Base-by-base conservation (phyloP, 2,329 filamentous ascomycete genomes). In the Nemania sp. region DNA sequence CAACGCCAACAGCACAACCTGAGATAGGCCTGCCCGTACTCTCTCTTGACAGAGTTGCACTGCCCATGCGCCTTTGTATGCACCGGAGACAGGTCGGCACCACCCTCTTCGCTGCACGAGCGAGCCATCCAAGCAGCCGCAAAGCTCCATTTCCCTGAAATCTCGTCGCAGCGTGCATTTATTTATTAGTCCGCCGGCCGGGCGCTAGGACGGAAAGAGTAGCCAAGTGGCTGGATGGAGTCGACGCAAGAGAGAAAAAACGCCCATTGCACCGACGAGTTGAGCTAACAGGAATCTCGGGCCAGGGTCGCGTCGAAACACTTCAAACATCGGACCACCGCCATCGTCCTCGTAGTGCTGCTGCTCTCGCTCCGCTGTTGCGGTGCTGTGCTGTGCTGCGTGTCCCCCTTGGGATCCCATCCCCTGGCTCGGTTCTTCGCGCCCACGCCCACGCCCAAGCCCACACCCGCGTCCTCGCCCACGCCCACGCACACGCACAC, bases 251-350 rank as follows among this genome's bases (percentile, higher is more conserved):
- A 67, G 69, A 68, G 68, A 67, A 68, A 71, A 67, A 66, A 66
- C 67, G 68, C 67, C 56, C 67, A 68, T 69, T 72, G 69, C 67
- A 69, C 69, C 66, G 68, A 67, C 57, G 65, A 64, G 67, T 66
- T 65, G 39, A 71, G 69, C 68, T 71, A 71, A 67, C 70, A 70
- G 71, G 71, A 73, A 73, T 72, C 67, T 73, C 71, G 71, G 71
- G 70, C 71, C 71, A 72, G 71, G 67, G 71, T 72, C 70, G 71
- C 71, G 71, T 72, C 70, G 67, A 72, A 71, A 72, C 65, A 72
- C 69, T 67, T 71, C 69, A 68, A 72, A 70, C 67, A 71, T 71
- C 68, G 69, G 68, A 70, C 70, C 70, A 71, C 70, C 65, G 64
- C 66, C 64, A 68, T 60, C 58, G 54, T 42, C 57, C 57, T 65